Conservation (phyloP, 352 stramenopile species). For the Globisporangium perplexum region DNA sequence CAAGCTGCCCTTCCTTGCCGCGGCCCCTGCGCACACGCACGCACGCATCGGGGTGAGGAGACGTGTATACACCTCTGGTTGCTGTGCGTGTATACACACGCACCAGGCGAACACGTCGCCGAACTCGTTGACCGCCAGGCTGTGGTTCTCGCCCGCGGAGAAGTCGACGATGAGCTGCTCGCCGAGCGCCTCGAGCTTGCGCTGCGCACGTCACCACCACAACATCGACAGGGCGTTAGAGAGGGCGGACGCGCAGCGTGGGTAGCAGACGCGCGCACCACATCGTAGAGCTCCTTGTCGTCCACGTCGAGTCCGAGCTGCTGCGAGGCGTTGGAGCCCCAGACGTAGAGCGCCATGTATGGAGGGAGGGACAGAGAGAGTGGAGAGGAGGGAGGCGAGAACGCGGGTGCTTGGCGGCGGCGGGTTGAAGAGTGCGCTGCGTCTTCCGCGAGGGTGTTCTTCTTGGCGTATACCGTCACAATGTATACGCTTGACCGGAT, state of each 20-base stretch:
- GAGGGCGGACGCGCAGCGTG: background rate
- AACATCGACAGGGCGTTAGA: background rate
- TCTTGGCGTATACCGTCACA: too few species aligned
- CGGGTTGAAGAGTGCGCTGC: slow-evolving; percentile 2
- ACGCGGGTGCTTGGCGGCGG: background rate
- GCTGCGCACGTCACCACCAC: slow-evolving; percentile 18
- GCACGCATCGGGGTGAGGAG: too few species aligned
- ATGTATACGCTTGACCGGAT: too few species aligned
- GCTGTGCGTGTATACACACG: too few species aligned
- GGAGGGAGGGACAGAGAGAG: background rate
- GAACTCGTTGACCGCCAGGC: slow-evolving; percentile 74
- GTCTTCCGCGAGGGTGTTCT: too few species aligned
- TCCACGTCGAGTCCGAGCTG: slow-evolving; percentile 50
- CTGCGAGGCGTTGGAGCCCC: slow-evolving; percentile 68
- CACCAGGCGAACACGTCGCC: slow-evolving; percentile 69
- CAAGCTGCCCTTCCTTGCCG: slow-evolving; percentile 64
- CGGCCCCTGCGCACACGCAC: slow-evolving; percentile 27
- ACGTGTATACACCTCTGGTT: too few species aligned
- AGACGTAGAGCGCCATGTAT: slow-evolving; percentile 69
- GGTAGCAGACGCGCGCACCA: slow-evolving; percentile 23
- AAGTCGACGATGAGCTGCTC: slow-evolving; percentile 66
- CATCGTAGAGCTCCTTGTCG: slow-evolving; percentile 53
- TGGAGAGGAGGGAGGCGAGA: background rate
- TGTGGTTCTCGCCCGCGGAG: slow-evolving; percentile 68
- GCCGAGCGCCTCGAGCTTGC: slow-evolving; percentile 42